Evolutionary conservation across 2,329 filamentous ascomycete species (phyloP).

Genomic region (Verticillium zaregamsianum): DNA sequence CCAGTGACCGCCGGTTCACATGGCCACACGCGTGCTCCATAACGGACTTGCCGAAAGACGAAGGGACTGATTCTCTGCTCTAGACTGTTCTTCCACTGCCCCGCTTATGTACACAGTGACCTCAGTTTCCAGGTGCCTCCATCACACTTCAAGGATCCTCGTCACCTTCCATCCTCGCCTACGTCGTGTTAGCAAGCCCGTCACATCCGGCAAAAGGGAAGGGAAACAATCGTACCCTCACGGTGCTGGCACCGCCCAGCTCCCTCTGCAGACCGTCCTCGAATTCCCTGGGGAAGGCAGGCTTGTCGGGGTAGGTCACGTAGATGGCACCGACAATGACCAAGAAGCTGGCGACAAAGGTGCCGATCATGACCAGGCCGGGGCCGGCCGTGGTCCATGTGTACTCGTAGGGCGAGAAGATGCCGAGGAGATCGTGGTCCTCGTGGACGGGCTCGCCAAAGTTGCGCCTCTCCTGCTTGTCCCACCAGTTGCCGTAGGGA

Average conservation of each 20-base stretch:
- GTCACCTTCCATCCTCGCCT: slow-evolving; percentile 3
- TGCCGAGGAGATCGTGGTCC: slow-evolving; percentile 87
- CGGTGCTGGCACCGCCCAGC: slow-evolving; percentile 64
- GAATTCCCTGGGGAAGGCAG: slow-evolving; percentile 65
- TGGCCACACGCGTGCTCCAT: not conserved
- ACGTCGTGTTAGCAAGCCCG: slow-evolving; percentile 3
- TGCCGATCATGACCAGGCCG: slow-evolving; percentile 63
- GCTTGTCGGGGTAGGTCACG: slow-evolving; percentile 67
- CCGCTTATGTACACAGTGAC: slow-evolving; percentile 4
- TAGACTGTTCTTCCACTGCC: not conserved
- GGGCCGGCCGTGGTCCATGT: slow-evolving; percentile 72
- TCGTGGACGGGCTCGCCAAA: slow-evolving; percentile 96
- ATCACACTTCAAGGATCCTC: slow-evolving; percentile 1
- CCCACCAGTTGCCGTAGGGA: slow-evolving; percentile 92
- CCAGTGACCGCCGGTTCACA: not conserved
- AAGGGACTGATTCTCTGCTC: not conserved
- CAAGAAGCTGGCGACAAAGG: slow-evolving; percentile 61
- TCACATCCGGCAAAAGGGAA: not conserved
- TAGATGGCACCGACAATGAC: slow-evolving; percentile 65
- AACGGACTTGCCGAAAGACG: not conserved
- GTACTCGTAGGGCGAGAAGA: slow-evolving; percentile 87
- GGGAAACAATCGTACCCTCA: slow-evolving; percentile 51
- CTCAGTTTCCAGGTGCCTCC: not conserved
- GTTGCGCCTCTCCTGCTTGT: slow-evolving; percentile 95
- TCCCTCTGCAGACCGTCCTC: slow-evolving; percentile 70